Evolutionary conservation across 2,329 filamentous ascomycete species (phyloP).

Genomic region (Cercospora citrullina): DNA sequence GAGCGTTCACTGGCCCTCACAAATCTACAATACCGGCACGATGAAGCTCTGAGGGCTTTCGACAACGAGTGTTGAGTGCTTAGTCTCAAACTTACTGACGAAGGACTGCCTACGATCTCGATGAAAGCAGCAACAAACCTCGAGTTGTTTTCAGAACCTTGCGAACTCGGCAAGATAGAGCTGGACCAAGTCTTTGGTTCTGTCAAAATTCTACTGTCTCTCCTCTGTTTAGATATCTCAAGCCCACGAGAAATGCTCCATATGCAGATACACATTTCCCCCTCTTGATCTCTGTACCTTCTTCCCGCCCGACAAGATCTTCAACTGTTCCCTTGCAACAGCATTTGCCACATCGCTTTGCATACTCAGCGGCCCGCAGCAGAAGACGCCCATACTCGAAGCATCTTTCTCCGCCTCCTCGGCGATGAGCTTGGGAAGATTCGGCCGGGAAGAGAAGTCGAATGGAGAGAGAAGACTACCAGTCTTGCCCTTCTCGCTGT

Average conservation of each 20-base stretch:
- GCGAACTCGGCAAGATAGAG: not conserved
- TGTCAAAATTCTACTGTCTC: not conserved
- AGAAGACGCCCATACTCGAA: constrained; percentile 40
- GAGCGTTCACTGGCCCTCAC: too few relatives aligned
- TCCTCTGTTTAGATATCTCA: not conserved
- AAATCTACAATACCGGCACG: too few relatives aligned
- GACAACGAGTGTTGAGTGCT: not conserved
- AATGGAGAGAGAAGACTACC: not conserved
- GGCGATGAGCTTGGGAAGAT: constrained; percentile 35
- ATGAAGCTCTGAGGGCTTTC: not conserved
- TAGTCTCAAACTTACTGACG: not conserved
- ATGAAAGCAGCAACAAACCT: not conserved
- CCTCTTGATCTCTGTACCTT: not conserved
- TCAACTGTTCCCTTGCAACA: constrained; percentile 46
- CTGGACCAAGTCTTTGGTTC: not conserved
- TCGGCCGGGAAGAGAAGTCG: constrained; percentile 37
- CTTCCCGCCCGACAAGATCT: constrained; percentile 38
- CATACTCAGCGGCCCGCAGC: constrained; percentile 51
- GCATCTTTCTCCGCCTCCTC: constrained; percentile 27
- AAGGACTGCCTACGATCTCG: not conserved
- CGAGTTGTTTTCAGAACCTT: not conserved
- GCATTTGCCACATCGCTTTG: constrained; percentile 52
- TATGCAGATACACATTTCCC: constrained; percentile 47
- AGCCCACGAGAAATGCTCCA: constrained; percentile 51
- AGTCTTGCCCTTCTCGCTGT: not conserved